A percentile compares a stretch with the other conserved stretches of the same genome.
These are phyloP conservation scores for Penicillium sumatraense DNA, from an alignment of 2,329 filamentous ascomycete genomes.

Conservation along the genomic window DNA sequence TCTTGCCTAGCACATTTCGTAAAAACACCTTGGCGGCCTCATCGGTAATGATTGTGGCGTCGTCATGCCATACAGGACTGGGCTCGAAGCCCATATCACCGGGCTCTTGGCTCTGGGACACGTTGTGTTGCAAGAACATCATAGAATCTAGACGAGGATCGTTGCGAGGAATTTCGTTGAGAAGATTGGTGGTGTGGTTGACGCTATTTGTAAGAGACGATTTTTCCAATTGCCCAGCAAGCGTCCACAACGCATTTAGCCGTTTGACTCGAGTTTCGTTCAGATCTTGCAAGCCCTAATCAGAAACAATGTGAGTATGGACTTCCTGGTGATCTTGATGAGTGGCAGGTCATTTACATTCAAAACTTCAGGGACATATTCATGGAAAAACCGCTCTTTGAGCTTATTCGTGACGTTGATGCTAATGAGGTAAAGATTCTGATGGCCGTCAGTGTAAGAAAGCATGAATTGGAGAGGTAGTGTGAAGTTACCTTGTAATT, in stretches of 20 bases:
- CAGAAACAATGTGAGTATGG: not conserved
- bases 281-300: constrained; percentile 77
- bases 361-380: constrained; percentile 91
- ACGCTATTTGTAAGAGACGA: constrained; percentile 75
- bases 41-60: constrained; percentile 82
- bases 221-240: constrained; percentile 79
- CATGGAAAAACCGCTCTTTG: constrained; percentile 96
- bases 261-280: constrained; percentile 85
- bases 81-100: constrained; percentile 85
- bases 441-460: constrained; percentile 6
- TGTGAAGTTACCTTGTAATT: constrained; percentile 70
- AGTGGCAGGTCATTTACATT: constrained; percentile 62
- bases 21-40: constrained; percentile 87
- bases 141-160: constrained; percentile 88
- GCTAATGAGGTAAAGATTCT: constrained; percentile 93
- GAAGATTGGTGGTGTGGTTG: constrained; percentile 72
- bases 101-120: constrained; percentile 80
- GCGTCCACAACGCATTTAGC: constrained; percentile 83
- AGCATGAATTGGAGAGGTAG: too few species aligned
- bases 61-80: constrained; percentile 96
- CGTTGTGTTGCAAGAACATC: constrained; percentile 97
- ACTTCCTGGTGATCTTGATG: not conserved
- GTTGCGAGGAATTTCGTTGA: constrained; percentile 84
- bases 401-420: constrained; percentile 98
- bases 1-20: constrained; percentile 89